Conservation (phyloP, 768 basidiomycete genomes). For the Auricularia auricula-judae region DNA sequence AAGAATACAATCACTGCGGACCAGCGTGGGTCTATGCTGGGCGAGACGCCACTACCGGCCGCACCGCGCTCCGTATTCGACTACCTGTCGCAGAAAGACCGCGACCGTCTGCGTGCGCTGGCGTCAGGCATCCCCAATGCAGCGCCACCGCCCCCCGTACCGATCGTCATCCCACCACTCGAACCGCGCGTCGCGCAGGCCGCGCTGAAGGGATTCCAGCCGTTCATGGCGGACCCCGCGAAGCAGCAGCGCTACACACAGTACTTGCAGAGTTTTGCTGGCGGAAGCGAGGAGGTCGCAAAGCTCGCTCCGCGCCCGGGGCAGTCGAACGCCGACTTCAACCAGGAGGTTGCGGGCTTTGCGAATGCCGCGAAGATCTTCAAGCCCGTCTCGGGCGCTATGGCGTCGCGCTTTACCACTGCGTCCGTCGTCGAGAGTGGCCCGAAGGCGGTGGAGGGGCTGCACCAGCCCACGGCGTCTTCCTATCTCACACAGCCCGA, state of each 20-base stretch:
- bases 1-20: conserved; percentile 55
- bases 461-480: conserved; percentile 40
- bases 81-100: conserved; percentile 85
- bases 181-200: conserved; percentile 78
- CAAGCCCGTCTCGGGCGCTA: conserved; percentile 83
- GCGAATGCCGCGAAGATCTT: conserved; percentile 81
- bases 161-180: conserved; percentile 42
- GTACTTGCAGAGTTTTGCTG: conserved; percentile 49
- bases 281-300: conserved; percentile 29
- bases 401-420: conserved; percentile 89
- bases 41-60: conserved; percentile 64
- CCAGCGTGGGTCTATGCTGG: conserved; percentile 74
- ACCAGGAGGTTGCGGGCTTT: conserved; percentile 78
- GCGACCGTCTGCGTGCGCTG: conserved; percentile 68
- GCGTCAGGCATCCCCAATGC: conserved; percentile 20
- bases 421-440: conserved; percentile 61
- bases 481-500: conserved; percentile 16
- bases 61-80: conserved; percentile 83
- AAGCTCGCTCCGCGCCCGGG: conserved; percentile 38
- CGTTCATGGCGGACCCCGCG: conserved; percentile 61
- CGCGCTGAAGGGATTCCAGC: conserved; percentile 82
- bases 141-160: conserved; percentile 20
- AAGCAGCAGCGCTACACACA: conserved; percentile 81
- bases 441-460: conserved; percentile 51
- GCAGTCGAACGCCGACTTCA: conserved; percentile 58